Evolutionary conservation across 2,329 filamentous ascomycete genomes (phyloP), one percentile per base, ranked within the genome.

Genomic region (Achaetomium macrosporum): DNA sequence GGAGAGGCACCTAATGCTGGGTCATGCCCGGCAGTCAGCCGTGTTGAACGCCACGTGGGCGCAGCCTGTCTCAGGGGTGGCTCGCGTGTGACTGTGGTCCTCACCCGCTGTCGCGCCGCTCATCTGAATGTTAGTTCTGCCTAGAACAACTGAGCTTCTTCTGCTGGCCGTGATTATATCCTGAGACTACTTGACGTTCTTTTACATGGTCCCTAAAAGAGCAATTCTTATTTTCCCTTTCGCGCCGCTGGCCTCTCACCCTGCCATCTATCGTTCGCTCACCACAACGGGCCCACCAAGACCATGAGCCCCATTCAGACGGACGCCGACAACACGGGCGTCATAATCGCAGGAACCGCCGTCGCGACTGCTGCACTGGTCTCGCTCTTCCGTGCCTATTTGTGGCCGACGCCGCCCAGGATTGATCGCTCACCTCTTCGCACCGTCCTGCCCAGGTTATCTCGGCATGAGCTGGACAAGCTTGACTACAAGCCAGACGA

Each of bases 401-500:
- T 67, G 13, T 64, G 61, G 50, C 65, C 65, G 9, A 50, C 42
- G 3, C 57, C 47, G 3, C 56, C 51, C 13, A 59, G 57, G 42
- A 25, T 57, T 30, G 55, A 64, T 41, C 41, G 57, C 19, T 59
- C 57, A 13, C 65, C 66, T 1, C 57, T 67, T 2, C 54, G 53
- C 11, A 64, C 59, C 1, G 45, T 61, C 5, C 49, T 68, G 8
- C 61, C 63, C 1, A 33, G 15, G 5, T 59, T 67, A 39, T 48
- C 62, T 2, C 36, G 53, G 16, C 56, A 60, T 7, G 58, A 64
- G 36, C 42, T 63, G 9, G 55, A 61, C 25, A 58, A 53, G 52
- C 63, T 69, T 2, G 63, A 65, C 2, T 90, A 93, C 66, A 81
- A 80, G 13, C 80, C 82, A 4, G 82, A 90, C 65, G 75, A 79